Evolutionary conservation across 2,329 filamentous ascomycete genomes (phyloP), one percentile per base, ranked within the genome.

Genomic region (Hymenoscyphus repandus): DNA sequence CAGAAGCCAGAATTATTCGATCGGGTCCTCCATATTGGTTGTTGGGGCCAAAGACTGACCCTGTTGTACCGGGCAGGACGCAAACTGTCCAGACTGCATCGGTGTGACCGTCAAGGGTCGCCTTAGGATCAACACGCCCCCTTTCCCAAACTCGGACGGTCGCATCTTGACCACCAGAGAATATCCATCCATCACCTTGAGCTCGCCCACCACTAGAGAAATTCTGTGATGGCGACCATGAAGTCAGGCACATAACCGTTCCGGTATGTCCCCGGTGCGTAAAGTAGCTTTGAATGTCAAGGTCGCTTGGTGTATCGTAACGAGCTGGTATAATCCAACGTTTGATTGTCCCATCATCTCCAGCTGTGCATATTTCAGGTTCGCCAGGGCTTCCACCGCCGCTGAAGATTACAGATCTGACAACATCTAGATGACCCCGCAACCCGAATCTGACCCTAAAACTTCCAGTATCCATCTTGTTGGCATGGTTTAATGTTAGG

Each of bases 1-100:
- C 93, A 5, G 91, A 95, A 2, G 85, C 92, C n/a, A 99, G 77
- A 27, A 97, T 72, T 45, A 97, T 88, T 15, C 92, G 82, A 64
- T 97, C 93, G 1, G 90, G 75, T 9, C 83, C 86, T 30, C 91
- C 92, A 63, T 88, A 88, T 39, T 83, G 79, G 64, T 76, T 86
- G 53, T 79, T 79, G 49, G 81, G 82, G 13, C 91, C 90, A 64
- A 96, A 95, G 1, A 96, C 78, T 27, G 85, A 76, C 2, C 86
- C 88, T 15, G 90, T 78, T 0, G 88, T 92, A 2, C 88, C 83
- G 3, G 93, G 93, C 2, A 99, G 78, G 12, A 97, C 90, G 64
- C 91, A 96, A 2, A 99, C 79, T 2, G 90, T 86, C 93, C 93
- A 99, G 4, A 99, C 90, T 3, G 91, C 90, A 73, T 99, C 93